phyloP scores from a whole-genome alignment of 2,329 filamentous ascomycete species.

The Eurotiales sp. region DNA sequence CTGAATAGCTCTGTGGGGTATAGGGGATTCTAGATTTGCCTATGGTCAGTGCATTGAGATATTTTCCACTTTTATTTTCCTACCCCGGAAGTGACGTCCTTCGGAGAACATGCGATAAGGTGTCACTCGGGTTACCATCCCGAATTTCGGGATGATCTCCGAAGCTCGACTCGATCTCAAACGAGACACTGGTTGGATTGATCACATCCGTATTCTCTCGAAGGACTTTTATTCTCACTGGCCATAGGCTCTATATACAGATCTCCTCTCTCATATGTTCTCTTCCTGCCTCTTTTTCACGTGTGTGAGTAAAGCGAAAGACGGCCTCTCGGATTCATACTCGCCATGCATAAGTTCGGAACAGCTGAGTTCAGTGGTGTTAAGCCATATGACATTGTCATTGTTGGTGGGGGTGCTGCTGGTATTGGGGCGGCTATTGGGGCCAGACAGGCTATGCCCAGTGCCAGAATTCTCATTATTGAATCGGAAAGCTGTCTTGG shows the following conservation, averaged over 20 bases:
- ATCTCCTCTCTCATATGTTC: no score
- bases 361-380: background rate
- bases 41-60: no score
- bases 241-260: no score
- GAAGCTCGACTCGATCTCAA: no score
- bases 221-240: no score
- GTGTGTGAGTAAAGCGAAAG: background rate
- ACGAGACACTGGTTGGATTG: no score
- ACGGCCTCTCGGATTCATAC: background rate
- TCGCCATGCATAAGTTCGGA: background rate
- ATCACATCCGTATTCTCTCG: no score
- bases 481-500: slow-evolving; percentile 2
- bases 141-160: background rate
- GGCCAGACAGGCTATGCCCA: background rate
- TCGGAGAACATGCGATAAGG: no score
- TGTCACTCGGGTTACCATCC: background rate
- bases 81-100: no score
- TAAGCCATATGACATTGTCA: background rate
- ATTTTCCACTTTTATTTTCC: no score
- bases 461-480: background rate
- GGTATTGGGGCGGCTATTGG: slow-evolving; percentile 3
- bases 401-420: slow-evolving; percentile 4
- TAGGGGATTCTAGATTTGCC: background rate
- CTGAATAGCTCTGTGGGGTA: slow-evolving; percentile 1
- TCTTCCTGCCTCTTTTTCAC: no score